These are phyloP conservation scores for Quercus tomentella DNA, from an alignment of 331 rosid species.

Conservation along the genomic window DNA sequence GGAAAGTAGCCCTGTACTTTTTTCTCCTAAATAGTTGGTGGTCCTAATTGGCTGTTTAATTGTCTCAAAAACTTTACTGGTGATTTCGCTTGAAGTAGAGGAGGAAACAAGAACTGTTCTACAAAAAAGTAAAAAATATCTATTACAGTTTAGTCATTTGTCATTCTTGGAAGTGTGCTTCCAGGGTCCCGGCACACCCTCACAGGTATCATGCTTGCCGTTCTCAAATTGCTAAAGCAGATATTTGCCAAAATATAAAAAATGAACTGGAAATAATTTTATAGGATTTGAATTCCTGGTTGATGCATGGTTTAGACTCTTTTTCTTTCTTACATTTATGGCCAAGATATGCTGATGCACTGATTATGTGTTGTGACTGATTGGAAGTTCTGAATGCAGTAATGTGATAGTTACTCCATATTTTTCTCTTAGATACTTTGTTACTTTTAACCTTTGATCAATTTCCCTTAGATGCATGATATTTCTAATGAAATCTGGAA, in stretches of 20 bases:
- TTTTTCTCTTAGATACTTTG: neutral
- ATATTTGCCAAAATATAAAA: neutral
- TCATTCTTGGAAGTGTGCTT: neutral
- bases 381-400: neutral
- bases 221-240: neutral
- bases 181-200: neutral
- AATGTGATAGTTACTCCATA: neutral
- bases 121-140: neutral
- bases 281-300: neutral
- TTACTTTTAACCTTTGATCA: neutral
- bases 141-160: neutral
- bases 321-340: neutral
- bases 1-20: neutral
- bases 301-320: neutral
- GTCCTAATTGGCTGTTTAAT: slow-evolving; percentile 14
- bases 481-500: neutral
- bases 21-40: slow-evolving; percentile 1
- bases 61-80: slow-evolving; percentile 14
- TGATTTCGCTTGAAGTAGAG: slow-evolving; percentile 1
- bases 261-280: neutral
- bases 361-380: neutral
- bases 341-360: neutral
- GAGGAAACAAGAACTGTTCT: neutral
- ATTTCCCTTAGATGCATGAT: neutral
- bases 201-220: neutral